Evolutionary conservation across 2,329 filamentous ascomycete genomes (phyloP), one percentile per base, ranked within the genome.

Genomic region (Penicillium carneum): DNA sequence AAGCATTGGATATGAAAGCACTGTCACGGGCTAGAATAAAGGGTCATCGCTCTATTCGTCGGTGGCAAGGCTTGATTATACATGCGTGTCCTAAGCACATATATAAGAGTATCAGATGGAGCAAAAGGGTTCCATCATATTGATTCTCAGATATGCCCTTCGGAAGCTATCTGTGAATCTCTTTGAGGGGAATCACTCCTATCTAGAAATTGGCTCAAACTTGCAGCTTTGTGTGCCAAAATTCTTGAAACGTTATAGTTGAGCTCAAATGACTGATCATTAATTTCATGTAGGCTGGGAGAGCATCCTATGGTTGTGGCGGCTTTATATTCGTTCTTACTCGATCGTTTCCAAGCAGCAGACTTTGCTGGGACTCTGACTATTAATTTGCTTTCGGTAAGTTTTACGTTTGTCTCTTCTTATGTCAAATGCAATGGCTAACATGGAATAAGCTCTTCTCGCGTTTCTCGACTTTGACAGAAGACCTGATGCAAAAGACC

Each of bases 401-500:
- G 65, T 47, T 59, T 34, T n/a, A 34, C 38, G 5, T 23, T 47
- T 12, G 10, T 57, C 33, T 8, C n/a, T 18, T 29, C 38, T 43
- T 50, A 9, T 36, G 50, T 11, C 36, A n/a, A 34, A n/a, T 38
- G 50, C 16, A 41, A 51, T 23, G 23, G 59, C 73, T 79, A 61
- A 78, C 59, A 38, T 29, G 26, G 63, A 26, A 64, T 31, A 36
- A 87, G 80, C 75, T 87, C 48, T 80, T 88, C 67, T 76, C 80
- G 31, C 80, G 80, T 45, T 87, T 86, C 63, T 81, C 81, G 14
- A 87, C 85, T 7, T 78, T 88, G 68, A 86, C 84, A 59, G 82
- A 82, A 61, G 83, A 85, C 51, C 80, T 84, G 50, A 77, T 88
- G 26, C 83, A 86, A 66, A 86, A 86, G 70, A 87, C 84, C 9